These are phyloP conservation scores for Acanthamoeba healyi DNA, from an alignment of 208 protist genomes.

Conservation along the genomic window DNA sequence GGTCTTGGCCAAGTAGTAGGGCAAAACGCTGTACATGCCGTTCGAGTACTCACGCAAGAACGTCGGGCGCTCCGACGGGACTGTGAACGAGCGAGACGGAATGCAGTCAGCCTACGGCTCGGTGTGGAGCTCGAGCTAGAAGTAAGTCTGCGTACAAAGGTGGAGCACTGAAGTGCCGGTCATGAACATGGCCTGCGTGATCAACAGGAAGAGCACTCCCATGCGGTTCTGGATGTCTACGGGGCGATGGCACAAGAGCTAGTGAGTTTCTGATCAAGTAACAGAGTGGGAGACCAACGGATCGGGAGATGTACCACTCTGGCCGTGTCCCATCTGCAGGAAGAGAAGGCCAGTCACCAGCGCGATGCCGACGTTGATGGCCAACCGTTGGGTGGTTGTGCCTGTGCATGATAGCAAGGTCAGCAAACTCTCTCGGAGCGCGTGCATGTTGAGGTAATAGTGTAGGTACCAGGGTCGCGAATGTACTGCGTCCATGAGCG, in stretches of 20 bases:
- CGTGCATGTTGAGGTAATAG: too few species aligned
- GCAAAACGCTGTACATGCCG: slow-evolving; percentile 58
- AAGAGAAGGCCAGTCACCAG: not conserved
- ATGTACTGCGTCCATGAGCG: slow-evolving; percentile 50
- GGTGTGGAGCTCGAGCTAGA: too few species aligned
- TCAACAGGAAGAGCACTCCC: slow-evolving; percentile 20
- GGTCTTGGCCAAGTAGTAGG: slow-evolving; percentile 83
- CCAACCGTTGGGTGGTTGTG: not conserved
- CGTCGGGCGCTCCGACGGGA: slow-evolving; percentile 71
- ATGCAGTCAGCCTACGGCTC: not conserved
- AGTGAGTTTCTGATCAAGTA: not conserved
- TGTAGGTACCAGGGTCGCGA: slow-evolving; percentile 11
- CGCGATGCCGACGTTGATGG: not conserved
- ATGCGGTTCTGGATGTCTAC: slow-evolving; percentile 7
- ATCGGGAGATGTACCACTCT: not conserved
- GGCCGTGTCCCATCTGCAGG: not conserved
- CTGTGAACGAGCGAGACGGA: not conserved
- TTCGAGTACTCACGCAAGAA: slow-evolving; percentile 73
- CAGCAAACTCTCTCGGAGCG: too few species aligned
- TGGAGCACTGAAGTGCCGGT: slow-evolving; percentile 27
- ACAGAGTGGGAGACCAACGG: not conserved
- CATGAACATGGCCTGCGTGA: slow-evolving; percentile 17
- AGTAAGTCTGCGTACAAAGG: slow-evolving; percentile 60
- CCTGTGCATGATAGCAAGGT: slow-evolving; percentile 24
- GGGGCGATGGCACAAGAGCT: not conserved